Evolutionary conservation across 352 stramenopile genomes (phyloP).

Genomic region (Phytophthora pisi): DNA sequence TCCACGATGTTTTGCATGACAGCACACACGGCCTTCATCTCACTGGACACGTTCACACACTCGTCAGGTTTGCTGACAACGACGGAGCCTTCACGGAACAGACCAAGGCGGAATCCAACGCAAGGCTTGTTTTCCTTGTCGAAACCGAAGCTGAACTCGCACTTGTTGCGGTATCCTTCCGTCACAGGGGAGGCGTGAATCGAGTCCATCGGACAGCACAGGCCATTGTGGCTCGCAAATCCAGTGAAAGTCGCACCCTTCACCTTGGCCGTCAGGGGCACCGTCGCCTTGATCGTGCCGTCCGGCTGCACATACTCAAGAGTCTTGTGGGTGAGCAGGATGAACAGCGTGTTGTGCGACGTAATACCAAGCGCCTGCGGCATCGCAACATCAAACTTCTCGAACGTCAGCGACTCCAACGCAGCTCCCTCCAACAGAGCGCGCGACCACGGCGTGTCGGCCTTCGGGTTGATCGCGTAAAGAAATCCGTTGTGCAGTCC

Average conservation of each 20-base stretch:
- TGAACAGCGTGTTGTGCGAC: slow-evolving; percentile 80
- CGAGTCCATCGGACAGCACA: slow-evolving; percentile 87
- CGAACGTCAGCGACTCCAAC: slow-evolving; percentile 61
- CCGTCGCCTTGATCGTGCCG: slow-evolving; percentile 41
- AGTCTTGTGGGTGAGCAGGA: slow-evolving; percentile 54
- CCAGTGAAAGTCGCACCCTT: slow-evolving; percentile 43
- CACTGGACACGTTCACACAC: slow-evolving; percentile 78
- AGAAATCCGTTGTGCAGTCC: slow-evolving; percentile 76
- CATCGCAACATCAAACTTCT: slow-evolving; percentile 34
- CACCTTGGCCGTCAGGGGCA: slow-evolving; percentile 32
- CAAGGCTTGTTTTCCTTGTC: slow-evolving; percentile 76
- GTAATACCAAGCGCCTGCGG: slow-evolving; percentile 54
- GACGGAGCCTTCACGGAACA: slow-evolving; percentile 82
- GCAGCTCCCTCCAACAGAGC: slow-evolving; percentile 51
- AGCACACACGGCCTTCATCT: slow-evolving; percentile 84
- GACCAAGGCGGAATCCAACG: slow-evolving; percentile 86
- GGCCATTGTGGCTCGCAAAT: slow-evolving; percentile 82
- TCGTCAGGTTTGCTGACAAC: slow-evolving; percentile 68
- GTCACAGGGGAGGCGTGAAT: slow-evolving; percentile 86
- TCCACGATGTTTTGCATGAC: slow-evolving; percentile 71
- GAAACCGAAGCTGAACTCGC: slow-evolving; percentile 96
- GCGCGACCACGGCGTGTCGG: slow-evolving; percentile 49
- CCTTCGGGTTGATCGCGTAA: slow-evolving; percentile 50
- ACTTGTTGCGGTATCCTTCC: slow-evolving; percentile 97
- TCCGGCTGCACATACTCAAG: slow-evolving; percentile 51